Percentiles rank a stretch among this genome's conserved stretches.
Evolutionary conservation across 352 stramenopile genomes (phyloP).

Genomic region (Pythium phragmiticola): DNA sequence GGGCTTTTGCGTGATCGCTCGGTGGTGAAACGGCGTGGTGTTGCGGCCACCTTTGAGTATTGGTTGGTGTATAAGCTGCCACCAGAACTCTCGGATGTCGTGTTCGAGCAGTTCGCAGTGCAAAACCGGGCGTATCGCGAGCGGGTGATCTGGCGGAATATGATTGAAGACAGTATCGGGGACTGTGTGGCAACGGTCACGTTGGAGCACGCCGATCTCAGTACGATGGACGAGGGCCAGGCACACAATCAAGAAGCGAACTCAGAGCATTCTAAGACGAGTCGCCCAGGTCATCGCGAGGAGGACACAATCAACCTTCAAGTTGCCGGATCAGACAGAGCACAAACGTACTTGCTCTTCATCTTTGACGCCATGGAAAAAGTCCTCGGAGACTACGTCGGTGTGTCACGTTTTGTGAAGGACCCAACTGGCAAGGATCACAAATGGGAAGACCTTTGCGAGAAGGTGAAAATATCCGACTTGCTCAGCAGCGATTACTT

Average conservation of each 20-base stretch:
- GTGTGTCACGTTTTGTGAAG: constrained; percentile 11
- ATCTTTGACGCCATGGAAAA: constrained; percentile 15
- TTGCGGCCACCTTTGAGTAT: constrained; percentile 1
- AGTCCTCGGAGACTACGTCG: constrained; percentile 8
- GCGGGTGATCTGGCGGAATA: constrained; percentile 4
- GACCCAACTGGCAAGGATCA: constrained; percentile 2
- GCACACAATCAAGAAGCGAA: constrained; percentile 11
- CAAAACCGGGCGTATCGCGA: constrained; percentile 2
- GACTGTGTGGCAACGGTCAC: constrained; percentile 11
- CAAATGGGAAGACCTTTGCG: constrained; percentile 3
- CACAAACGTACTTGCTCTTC: constrained; percentile 4
- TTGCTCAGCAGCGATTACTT: not conserved
- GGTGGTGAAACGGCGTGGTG: constrained; percentile 5
- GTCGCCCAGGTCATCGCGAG: not conserved
- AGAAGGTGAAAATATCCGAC: not conserved
- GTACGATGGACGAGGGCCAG: constrained; percentile 4
- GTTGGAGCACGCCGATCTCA: constrained; percentile 7
- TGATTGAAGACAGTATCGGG: constrained; percentile 11
- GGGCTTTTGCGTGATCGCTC: constrained; percentile 14
- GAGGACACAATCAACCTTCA: constrained; percentile 16
- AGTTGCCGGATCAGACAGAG: constrained; percentile 9
- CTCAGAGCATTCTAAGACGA: constrained; percentile 4
- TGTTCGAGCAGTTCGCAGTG: constrained; percentile 16
- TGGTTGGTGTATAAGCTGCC: constrained; percentile 15
- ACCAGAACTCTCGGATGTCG: constrained; percentile 16